Base-by-base conservation (phyloP, 129 eudicot species). In the Escallonia herrerae region DNA sequence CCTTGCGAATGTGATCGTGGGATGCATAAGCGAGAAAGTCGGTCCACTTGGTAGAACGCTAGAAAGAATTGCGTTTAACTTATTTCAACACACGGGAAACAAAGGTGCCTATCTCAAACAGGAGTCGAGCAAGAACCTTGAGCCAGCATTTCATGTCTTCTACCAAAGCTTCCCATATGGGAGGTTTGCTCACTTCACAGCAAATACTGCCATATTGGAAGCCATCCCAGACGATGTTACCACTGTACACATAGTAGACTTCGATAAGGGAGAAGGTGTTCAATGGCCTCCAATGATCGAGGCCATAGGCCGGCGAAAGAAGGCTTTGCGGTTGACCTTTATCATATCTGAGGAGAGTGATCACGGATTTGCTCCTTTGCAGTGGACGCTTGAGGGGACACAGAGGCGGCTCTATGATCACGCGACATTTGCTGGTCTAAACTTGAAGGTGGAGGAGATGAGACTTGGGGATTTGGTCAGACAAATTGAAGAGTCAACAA, bases 221-320 rank as follows among this genome's bases (percentile, higher is more conserved):
- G 78, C 84, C 39, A 63, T 79, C 50, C 80, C 80, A 11, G 61
- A 50, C 46, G 65, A 78, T 66, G 82, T 52, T 3, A 66, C 65
- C 15, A 60, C 40, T 0, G 10, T 84, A 14, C 88, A 76, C 52
- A 69, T 84, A 7, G 58, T 87, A 15, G 95, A 87, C 13, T 82
- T 81, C 15, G 91, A 87, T n/a, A 54, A 77, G 60, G 83, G 84
- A 63, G 79, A 75, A 38, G 88, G 88, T 43, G 64, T 82, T 41
- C 89, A 87, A 44, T 87, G 91, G 95, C 74, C 88, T 62, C 49
- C 82, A 13, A 13, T 87, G 67, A 71, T 84, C 12, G 89, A 82
- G 57, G 84, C 82, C 39, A 63, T 84, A 44, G 66, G 83, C 52
- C 33, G 51, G 38, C 47, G 45, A 42, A 39, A 65, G 12, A 78